Evolutionary conservation across 805 yeast genomes (phyloP), one percentile per base, ranked within the genome.

Genomic region (Dipodascopsis tothii): DNA sequence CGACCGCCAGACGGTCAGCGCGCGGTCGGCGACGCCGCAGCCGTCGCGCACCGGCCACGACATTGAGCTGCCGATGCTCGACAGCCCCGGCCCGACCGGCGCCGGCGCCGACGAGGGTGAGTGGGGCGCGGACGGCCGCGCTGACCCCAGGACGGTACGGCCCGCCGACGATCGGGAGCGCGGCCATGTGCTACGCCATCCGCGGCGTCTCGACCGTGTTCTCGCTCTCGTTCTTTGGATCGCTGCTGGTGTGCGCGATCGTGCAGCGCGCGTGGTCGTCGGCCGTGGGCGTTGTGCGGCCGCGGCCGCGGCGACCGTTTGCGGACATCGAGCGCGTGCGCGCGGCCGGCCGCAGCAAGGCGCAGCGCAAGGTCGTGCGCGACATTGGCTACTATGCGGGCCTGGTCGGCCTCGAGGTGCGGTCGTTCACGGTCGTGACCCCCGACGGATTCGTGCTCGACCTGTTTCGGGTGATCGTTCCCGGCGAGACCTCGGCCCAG

Each of bases 371-470:
- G 44, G 62, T 78, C 7, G 66, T 66, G 11, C 71, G 77, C 19
- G 80, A 80, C 49, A 64, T 90, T 39, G 60, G 73, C 21, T 85
- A 83, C 59, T 90, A 88, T 58, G 80, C 82, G 14, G 65, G 68
- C 33, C 69, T 79, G 23, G 64, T 80, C 39, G 83, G 78, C 0
- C 64, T 84, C 16, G 78, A 73, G 14, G 66, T 86, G 30, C 72
- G 71, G 36, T 78, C 73, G 43, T 77, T 74, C 57, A 73, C 69
- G 25, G 68, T 87, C 1, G 67, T 75, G 6, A 88, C 97, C 0
- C 69, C 70, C 14, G 97, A 92, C 61, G 96, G 96, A 1, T 87
- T 75, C 60, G 67, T 78, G 1, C 64, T 90, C n/a, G 70, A 71
- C 1, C 60, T 87, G 37, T 78, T 83, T 58, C 75, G 85, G 35